phyloP scores from a whole-genome alignment of 129 eudicot genomes.

The Flaveria brownii region DNA sequence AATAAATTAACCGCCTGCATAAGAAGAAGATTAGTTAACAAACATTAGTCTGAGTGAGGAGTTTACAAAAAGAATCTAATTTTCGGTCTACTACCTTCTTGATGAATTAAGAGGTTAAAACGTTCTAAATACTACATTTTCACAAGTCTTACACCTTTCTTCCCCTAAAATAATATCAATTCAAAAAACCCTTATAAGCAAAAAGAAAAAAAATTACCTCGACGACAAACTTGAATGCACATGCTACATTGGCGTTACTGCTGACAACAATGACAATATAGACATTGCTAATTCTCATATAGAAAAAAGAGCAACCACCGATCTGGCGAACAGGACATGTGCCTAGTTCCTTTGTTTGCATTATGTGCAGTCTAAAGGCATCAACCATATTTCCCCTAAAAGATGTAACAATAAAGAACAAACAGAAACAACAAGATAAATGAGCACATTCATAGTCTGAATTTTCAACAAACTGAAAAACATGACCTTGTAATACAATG shows the following conservation, averaged over 20 bases:
- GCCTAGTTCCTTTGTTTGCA: conserved; percentile 99
- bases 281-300: conserved; percentile 99
- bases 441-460: neutral
- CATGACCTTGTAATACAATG: neutral
- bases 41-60: neutral
- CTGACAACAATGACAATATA: conserved; percentile 97
- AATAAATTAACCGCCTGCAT: conserved; percentile 90
- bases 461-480: neutral
- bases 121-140: neutral
- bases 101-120: neutral
- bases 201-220: conserved; percentile 52
- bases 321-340: conserved; percentile 97
- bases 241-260: conserved; percentile 97
- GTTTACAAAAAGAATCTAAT: neutral
- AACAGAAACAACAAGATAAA: conserved; percentile 4
- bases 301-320: conserved; percentile 96
- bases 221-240: conserved; percentile 97
- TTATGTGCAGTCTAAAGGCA: conserved; percentile 92
- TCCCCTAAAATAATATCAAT: neutral
- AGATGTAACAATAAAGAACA: conserved; percentile 10
- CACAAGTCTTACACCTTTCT: neutral
- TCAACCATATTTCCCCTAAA: conserved; percentile 98
- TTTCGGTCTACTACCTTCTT: neutral
- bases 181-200: neutral
- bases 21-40: conserved; percentile 13